A percentile compares a stretch with the other conserved stretches of the same genome.
These are phyloP conservation scores for Mortierella sp. DNA, from an alignment of 371 early-diverging fungal genomes.

Conservation along the genomic window DNA sequence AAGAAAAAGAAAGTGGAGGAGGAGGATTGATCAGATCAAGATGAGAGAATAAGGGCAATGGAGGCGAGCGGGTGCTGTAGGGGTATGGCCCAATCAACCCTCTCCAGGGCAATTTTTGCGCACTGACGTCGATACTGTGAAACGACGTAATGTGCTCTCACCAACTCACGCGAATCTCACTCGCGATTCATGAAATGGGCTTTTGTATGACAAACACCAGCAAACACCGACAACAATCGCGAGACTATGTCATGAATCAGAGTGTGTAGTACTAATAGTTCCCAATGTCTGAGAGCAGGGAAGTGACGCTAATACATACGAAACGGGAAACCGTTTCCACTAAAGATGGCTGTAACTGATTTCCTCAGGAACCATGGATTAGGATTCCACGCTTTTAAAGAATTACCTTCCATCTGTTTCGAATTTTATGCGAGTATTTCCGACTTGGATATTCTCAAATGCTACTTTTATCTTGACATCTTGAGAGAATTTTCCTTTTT, in stretches of 20 bases:
- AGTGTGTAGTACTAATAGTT: too few species aligned
- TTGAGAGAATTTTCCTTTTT: not conserved
- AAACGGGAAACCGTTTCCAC: constrained; percentile 2
- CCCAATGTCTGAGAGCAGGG: too few species aligned
- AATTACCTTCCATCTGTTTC: not conserved
- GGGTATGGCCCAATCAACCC: too few species aligned
- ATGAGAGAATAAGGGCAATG: not conserved
- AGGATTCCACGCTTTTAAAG: not conserved
- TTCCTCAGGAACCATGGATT: not conserved
- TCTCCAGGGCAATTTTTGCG: too few species aligned
- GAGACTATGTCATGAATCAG: not conserved
- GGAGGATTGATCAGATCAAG: not conserved
- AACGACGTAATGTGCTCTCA: not conserved
- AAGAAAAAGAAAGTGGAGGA: not conserved
- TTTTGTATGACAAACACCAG: too few species aligned
- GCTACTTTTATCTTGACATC: not conserved
- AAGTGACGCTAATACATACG: not conserved
- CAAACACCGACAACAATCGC: too few species aligned
- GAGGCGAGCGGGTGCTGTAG: too few species aligned
- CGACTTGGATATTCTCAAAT: not conserved
- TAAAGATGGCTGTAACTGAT: not conserved
- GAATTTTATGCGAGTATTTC: not conserved
- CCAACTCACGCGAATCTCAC: not conserved
- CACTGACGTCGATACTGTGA: too few species aligned
- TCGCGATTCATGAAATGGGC: too few species aligned